Evolutionary conservation across 768 basidiomycete species (phyloP), one percentile per base, ranked within the genome.

Genomic region (Rhizopogon roseolus): DNA sequence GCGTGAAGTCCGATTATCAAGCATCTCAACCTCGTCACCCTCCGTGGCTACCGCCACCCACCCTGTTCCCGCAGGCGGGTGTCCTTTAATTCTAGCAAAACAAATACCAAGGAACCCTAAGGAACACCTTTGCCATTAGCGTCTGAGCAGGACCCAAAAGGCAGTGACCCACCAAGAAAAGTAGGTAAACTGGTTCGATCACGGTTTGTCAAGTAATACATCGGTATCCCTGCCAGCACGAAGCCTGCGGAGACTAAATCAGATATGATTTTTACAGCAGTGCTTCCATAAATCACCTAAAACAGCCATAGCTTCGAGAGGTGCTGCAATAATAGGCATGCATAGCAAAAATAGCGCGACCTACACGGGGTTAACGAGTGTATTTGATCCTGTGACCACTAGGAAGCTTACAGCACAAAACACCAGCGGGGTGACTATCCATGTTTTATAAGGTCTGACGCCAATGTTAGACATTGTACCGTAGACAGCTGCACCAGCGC

Each of bases 261-360:
- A 55, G 49, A 22, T 38, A 17, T 13, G 3, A 3, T 49, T 10
- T 40, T 25, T 37, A 17, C 22, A 45, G 43, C 16, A 48, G 28
- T 40, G 22, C 7, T 25, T 10, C 11, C 10, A 13, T 1, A 19
- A 72, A 81, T 54, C 60, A 94, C 93, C 87, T 53, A 97, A 76
- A 6, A 93, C 95, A 7, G 93, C 85, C 6, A 90, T 67, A 0
- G 95, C 93, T 66, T 96, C 88, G 13, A 86, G 72, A 6, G 96
- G 96, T 19, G 95, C 94, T 3, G 96, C 96, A 53, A 95, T 86
- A 49, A 96, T 77, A 2, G 95, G 94, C 92, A 99, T 96, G 62
- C 86, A 88, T 9, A 99, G 74, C 50, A 98, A 76, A 71, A 95
- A 95, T 49, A 93, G 73, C 3, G 93, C 92, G 10, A 94, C 88